phyloP scores from a whole-genome alignment of 2,329 filamentous ascomycete genomes.

The Daldinia sp. region DNA sequence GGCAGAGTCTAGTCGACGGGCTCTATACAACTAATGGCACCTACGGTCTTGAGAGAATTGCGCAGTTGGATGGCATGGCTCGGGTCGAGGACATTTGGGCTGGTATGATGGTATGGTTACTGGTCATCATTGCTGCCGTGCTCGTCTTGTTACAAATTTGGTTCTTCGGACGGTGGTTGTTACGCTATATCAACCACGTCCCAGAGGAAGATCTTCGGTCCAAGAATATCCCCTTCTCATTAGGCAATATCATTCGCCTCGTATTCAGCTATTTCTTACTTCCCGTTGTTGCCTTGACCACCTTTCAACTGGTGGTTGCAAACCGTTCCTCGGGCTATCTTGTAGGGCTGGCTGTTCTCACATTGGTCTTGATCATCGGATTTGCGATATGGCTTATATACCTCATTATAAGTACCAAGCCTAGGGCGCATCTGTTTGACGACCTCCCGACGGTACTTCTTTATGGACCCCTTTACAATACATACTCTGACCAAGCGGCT shows the following conservation, averaged over 20 bases:
- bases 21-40: slow-evolving; percentile 84
- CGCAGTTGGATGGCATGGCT: slow-evolving; percentile 85
- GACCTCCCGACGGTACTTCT: slow-evolving; percentile 89
- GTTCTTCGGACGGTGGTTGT: slow-evolving; percentile 81
- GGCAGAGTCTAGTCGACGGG: slow-evolving; percentile 79
- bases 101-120: slow-evolving; percentile 91
- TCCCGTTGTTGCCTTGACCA: slow-evolving; percentile 85
- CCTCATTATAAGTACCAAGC: slow-evolving; percentile 83
- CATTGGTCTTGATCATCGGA: slow-evolving; percentile 77
- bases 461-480: slow-evolving; percentile 96
- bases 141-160: slow-evolving; percentile 79
- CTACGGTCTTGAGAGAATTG: slow-evolving; percentile 83
- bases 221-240: slow-evolving; percentile 90
- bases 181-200: slow-evolving; percentile 76
- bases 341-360: slow-evolving; percentile 79
- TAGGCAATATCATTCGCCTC: slow-evolving; percentile 84
- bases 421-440: slow-evolving; percentile 90
- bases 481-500: slow-evolving; percentile 92
- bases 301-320: slow-evolving; percentile 90
- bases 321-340: slow-evolving; percentile 74
- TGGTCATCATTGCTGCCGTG: slow-evolving; percentile 77
- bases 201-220: slow-evolving; percentile 88
- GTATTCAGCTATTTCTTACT: slow-evolving; percentile 94
- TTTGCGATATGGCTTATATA: slow-evolving; percentile 84
- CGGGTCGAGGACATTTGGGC: slow-evolving; percentile 87